Conservation (phyloP, 352 stramenopile genomes). For the Globisporangium recalcitrans region DNA sequence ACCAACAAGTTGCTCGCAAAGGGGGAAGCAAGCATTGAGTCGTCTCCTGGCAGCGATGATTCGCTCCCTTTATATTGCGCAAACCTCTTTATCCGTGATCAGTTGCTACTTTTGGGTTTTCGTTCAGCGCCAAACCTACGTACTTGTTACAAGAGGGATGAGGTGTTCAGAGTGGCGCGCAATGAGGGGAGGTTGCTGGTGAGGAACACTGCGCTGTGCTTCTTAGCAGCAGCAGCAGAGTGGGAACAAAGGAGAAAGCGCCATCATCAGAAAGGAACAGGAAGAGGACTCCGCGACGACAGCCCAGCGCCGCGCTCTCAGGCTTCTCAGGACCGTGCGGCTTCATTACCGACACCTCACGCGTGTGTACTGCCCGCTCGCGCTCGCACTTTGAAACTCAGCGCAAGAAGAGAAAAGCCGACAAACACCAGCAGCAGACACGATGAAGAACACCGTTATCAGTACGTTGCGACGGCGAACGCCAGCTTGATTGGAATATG, state of each 20-base stretch:
- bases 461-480: slow-evolving; percentile 36
- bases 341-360: not conserved
- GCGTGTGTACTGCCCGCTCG: not conserved
- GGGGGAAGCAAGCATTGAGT: not conserved
- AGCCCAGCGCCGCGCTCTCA: not conserved
- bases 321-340: not conserved
- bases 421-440: not conserved
- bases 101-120: too few relatives aligned
- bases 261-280: not conserved
- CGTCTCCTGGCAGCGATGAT: not conserved
- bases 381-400: not conserved
- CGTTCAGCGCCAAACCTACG: not conserved
- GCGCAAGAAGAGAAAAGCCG: not conserved
- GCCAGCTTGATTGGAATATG: not conserved
- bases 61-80: slow-evolving; percentile 3
- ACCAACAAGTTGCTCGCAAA: not conserved
- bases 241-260: not conserved
- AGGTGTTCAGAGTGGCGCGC: slow-evolving; percentile 1
- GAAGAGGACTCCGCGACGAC: not conserved
- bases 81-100: too few relatives aligned
- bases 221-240: not conserved
- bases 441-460: slow-evolving; percentile 72
- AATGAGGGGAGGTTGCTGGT: not conserved
- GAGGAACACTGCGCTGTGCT: not conserved
- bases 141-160: not conserved